Percentiles rank a stretch among this genome's conserved stretches.
Conservation (phyloP, 2,329 filamentous ascomycete genomes). For the Sporothrix protearum region DNA sequence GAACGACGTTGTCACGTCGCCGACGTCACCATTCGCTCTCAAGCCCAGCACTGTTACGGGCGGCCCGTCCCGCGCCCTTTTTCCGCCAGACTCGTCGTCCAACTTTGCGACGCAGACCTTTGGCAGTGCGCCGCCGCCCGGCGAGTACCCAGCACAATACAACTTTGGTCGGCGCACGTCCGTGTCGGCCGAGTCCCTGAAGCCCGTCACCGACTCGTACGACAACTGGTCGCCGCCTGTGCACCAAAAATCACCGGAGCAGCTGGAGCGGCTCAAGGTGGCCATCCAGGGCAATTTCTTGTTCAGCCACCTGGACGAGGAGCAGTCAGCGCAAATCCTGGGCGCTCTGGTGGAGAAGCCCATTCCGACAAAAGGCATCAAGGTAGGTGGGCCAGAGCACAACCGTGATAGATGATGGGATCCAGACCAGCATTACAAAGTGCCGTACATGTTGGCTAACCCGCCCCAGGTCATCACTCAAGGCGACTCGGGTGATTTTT, state of each 20-base stretch:
- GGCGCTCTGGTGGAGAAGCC: constrained; percentile 91
- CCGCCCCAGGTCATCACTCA: constrained; percentile 79
- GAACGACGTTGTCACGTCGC: constrained; percentile 66
- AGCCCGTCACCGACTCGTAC: constrained; percentile 76
- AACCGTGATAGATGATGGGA: no score
- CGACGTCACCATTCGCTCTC: constrained; percentile 50
- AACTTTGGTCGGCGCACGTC: constrained; percentile 91
- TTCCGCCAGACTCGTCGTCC: constrained; percentile 12
- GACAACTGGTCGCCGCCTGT: constrained; percentile 88
- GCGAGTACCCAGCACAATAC: constrained; percentile 85
- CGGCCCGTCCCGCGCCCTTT: constrained; percentile 15
- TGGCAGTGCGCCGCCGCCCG: constrained; percentile 52
- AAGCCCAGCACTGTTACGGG: background rate
- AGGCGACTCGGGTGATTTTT: constrained; percentile 93
- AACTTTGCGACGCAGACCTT: constrained; percentile 46
- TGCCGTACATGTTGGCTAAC: no score
- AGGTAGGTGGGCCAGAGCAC: no score
- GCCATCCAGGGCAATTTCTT: constrained; percentile 89
- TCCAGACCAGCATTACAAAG: no score
- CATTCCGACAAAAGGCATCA: constrained; percentile 83
- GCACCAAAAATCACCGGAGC: constrained; percentile 78
- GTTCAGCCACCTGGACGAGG: constrained; percentile 91
- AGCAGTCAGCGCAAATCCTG: constrained; percentile 81
- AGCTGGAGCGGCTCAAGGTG: constrained; percentile 71
- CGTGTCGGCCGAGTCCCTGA: constrained; percentile 93